phyloP scores from a whole-genome alignment of 495 filamentous ascomycete genomes.

The Jackrogersella minutella region DNA sequence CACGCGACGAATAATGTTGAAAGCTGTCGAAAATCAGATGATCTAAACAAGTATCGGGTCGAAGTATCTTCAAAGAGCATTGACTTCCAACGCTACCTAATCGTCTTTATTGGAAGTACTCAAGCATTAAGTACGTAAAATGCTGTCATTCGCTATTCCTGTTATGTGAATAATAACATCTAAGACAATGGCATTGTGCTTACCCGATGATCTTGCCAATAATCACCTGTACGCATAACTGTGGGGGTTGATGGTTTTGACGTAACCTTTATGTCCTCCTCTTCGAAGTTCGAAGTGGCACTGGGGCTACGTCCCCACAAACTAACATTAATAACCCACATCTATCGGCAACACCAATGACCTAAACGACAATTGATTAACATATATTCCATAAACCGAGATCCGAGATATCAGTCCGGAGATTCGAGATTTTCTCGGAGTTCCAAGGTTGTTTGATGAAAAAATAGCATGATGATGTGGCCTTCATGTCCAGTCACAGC shows the following conservation, averaged over 20 bases:
- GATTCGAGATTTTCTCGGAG: constrained; percentile 29
- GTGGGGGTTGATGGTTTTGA: background rate
- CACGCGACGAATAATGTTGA: background rate
- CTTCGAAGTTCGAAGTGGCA: too few species aligned
- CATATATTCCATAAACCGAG: constrained; percentile 8
- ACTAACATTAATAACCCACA: background rate
- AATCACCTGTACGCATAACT: too few species aligned
- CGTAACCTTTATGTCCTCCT: background rate
- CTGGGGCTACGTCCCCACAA: too few species aligned
- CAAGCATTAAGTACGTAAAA: too few species aligned
- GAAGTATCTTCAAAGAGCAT: background rate
- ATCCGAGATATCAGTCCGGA: constrained; percentile 23
- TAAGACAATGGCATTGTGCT: background rate
- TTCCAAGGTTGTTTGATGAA: background rate
- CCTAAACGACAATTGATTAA: constrained; percentile 2
- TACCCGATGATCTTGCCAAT: background rate
- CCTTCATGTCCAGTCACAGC: constrained; percentile 9
- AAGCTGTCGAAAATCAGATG: background rate
- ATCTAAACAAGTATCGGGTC: background rate
- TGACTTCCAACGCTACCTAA: too few species aligned
- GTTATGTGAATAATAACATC: too few species aligned
- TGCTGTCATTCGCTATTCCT: too few species aligned
- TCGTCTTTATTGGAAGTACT: too few species aligned
- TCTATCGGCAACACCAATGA: background rate
- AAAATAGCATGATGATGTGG: constrained; percentile 17